Conservation (phyloP, 2,329 filamentous ascomycete genomes). For the Rasamsonia emersonii region DNA sequence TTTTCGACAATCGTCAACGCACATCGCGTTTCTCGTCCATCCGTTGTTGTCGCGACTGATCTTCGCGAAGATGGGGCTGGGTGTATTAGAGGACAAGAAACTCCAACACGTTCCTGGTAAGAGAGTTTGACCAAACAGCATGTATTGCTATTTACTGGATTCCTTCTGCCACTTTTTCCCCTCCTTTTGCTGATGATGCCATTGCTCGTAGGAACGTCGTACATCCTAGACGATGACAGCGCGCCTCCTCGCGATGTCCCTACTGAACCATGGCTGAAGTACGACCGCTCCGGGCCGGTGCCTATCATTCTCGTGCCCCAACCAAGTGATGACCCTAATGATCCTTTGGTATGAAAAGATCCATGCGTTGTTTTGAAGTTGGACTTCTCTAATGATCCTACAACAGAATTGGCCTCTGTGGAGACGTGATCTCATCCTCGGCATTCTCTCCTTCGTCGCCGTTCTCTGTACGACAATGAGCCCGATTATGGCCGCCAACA, state of each 20-base stretch:
- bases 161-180: not conserved
- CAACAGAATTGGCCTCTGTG: slow-evolving; percentile 75
- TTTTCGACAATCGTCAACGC: too few species aligned
- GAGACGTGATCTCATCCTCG: slow-evolving; percentile 72
- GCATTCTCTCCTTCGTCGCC: slow-evolving; percentile 67
- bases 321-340: slow-evolving; percentile 82
- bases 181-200: not conserved
- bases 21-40: too few species aligned
- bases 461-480: slow-evolving; percentile 79
- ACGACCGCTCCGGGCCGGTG: slow-evolving; percentile 56
- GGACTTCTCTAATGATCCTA: slow-evolving; percentile 3
- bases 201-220: slow-evolving; percentile 32
- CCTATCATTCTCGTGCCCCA: slow-evolving; percentile 82
- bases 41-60: too few species aligned
- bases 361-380: slow-evolving; percentile 18
- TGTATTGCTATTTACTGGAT: too few species aligned
- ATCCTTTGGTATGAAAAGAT: slow-evolving; percentile 57
- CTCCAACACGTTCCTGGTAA: slow-evolving; percentile 69
- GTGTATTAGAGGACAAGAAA: slow-evolving; percentile 60
- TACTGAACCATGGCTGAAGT: slow-evolving; percentile 52
- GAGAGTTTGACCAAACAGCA: too few species aligned
- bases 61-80: slow-evolving; percentile 52
- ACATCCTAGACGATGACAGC: slow-evolving; percentile 55
- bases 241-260: slow-evolving; percentile 26
- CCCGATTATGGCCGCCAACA: slow-evolving; percentile 82